Percentiles rank a stretch among this genome's conserved stretches.
phyloP scores from a whole-genome alignment of 768 basidiomycete genomes.

The Lentinula edodes region DNA sequence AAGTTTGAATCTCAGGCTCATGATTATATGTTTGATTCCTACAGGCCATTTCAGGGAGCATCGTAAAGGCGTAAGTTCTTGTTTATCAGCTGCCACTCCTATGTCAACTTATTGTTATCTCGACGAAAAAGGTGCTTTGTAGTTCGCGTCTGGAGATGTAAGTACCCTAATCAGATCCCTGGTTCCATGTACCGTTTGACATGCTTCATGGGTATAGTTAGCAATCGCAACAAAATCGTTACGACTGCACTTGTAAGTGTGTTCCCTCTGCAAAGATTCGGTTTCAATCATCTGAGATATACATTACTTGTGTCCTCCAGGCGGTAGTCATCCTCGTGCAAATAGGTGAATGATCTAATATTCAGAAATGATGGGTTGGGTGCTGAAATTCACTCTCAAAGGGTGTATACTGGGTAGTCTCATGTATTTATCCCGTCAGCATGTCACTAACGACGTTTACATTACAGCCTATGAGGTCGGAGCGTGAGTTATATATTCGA shows the following conservation, averaged over 20 bases:
- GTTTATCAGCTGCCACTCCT: background rate
- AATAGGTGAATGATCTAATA: background rate
- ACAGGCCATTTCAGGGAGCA: background rate
- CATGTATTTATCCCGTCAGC: too few species aligned
- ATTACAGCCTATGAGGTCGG: too few species aligned
- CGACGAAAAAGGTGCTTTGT: background rate
- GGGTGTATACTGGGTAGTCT: too few species aligned
- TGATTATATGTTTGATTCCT: background rate
- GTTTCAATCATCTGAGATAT: too few species aligned
- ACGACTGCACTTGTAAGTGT: background rate
- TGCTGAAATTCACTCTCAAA: too few species aligned
- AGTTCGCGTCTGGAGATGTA: background rate
- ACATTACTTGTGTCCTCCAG: background rate
- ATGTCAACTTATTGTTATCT: background rate
- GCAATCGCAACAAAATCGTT: background rate
- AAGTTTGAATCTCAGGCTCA: background rate
- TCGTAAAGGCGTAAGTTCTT: background rate
- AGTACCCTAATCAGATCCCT: background rate
- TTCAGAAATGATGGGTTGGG: too few species aligned
- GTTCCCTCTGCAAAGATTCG: too few species aligned
- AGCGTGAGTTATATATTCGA: too few species aligned
- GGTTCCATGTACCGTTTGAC: background rate
- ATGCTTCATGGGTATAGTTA: background rate
- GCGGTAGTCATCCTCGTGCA: background rate
- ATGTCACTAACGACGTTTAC: too few species aligned